phyloP scores from a whole-genome alignment of 148 eudicot species.

The Fallopia convolvulus region DNA sequence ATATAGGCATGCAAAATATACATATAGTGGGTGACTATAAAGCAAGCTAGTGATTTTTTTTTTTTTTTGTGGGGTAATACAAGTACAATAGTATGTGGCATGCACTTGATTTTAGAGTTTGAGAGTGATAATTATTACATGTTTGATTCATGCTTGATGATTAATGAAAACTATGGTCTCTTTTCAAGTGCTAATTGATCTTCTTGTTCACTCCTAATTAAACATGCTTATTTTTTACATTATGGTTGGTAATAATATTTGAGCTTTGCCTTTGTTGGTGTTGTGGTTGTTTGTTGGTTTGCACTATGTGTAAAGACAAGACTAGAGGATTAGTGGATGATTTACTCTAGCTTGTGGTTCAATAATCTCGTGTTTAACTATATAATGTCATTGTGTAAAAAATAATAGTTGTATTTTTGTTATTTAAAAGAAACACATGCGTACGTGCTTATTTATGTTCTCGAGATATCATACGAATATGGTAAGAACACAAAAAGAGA shows the following conservation, averaged over 20 bases:
- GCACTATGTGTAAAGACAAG: conserved; percentile 2
- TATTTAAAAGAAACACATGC: not conserved
- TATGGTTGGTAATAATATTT: not conserved
- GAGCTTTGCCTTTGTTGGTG: not conserved
- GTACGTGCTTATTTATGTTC: not conserved
- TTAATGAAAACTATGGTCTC: not conserved
- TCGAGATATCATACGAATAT: not conserved
- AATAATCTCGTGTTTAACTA: not conserved
- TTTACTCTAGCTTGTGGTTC: not conserved
- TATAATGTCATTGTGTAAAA: not conserved
- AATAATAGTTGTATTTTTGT: not conserved
- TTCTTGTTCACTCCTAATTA: conserved; percentile 3
- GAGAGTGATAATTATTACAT: not conserved
- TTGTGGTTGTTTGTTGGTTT: not conserved
- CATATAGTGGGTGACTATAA: not conserved
- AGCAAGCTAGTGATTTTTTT: not conserved
- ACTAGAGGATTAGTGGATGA: not conserved
- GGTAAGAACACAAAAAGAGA: too few relatives aligned
- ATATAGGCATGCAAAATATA: not conserved
- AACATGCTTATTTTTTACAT: not conserved
- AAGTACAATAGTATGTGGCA: not conserved
- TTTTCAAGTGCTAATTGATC: not conserved
- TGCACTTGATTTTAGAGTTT: not conserved
- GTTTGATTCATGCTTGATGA: not conserved
- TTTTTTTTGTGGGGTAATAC: not conserved